Conservation (phyloP, 495 filamentous ascomycete genomes). For the Aspergillus funiculosus region DNA sequence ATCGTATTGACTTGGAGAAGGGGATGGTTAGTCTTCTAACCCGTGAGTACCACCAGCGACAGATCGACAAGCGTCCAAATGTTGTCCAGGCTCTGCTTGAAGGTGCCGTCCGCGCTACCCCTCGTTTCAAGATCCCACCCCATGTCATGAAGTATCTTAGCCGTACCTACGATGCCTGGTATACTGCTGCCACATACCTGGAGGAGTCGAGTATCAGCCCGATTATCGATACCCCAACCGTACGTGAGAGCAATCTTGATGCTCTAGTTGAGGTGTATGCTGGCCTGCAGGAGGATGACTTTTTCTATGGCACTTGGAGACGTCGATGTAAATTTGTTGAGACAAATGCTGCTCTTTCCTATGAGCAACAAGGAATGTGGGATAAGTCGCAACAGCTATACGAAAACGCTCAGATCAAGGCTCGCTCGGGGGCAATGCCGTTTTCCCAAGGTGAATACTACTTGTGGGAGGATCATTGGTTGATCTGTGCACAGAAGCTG, state of each 20-base stretch:
- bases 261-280: constrained; percentile 88
- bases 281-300: constrained; percentile 83
- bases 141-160: constrained; percentile 93
- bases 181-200: constrained; percentile 75
- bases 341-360: constrained; percentile 92
- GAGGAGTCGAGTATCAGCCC: constrained; percentile 81
- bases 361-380: constrained; percentile 99
- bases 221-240: constrained; percentile 70
- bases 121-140: constrained; percentile 84
- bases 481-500: constrained; percentile 93
- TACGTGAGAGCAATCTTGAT: constrained; percentile 91
- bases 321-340: constrained; percentile 91
- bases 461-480: constrained; percentile 99
- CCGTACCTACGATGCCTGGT: constrained; percentile 92
- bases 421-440: constrained; percentile 82
- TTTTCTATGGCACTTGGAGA: constrained; percentile 98
- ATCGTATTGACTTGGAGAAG: constrained; percentile 84
- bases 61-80: constrained; percentile 89
- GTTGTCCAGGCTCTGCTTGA: constrained; percentile 87
- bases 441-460: constrained; percentile 97
- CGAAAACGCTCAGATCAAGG: constrained; percentile 93
- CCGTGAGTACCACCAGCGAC: constrained; percentile 89
- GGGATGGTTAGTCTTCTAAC: constrained; percentile 80
- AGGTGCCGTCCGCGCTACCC: constrained; percentile 72
- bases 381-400: constrained; percentile 95